Percentiles rank a stretch among this genome's conserved stretches.
Conservation (phyloP, 805 yeast genomes). For the Hanseniaspora hatyaiensis region DNA sequence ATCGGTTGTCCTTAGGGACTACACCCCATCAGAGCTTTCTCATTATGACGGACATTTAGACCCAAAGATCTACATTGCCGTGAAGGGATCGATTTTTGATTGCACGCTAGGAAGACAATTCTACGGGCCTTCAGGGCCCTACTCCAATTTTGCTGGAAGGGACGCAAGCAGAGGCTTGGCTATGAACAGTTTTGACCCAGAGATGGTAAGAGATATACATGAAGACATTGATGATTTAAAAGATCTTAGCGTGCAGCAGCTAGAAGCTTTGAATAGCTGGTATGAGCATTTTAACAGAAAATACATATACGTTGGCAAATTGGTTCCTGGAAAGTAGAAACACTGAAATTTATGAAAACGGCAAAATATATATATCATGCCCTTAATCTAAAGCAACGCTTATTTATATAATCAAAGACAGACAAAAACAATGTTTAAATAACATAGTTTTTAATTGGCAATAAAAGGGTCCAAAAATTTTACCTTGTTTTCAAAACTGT, state of each 20-base stretch:
- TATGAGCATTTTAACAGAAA: conserved; percentile 68
- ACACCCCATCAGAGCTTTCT: conserved; percentile 63
- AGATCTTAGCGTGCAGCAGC: conserved; percentile 51
- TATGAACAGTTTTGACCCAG: conserved; percentile 66
- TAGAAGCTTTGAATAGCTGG: conserved; percentile 70
- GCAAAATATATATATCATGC: not conserved
- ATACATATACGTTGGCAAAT: conserved; percentile 68
- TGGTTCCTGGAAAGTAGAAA: conserved; percentile 35
- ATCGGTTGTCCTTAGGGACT: conserved; percentile 37
- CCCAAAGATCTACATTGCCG: conserved; percentile 70
- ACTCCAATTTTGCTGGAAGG: conserved; percentile 86
- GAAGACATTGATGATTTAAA: conserved; percentile 64
- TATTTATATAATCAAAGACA: conserved; percentile 5
- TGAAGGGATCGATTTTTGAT: conserved; percentile 78
- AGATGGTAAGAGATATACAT: conserved; percentile 53
- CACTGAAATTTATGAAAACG: not conserved
- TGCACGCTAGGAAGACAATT: conserved; percentile 68
- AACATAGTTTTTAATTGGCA: too few species aligned
- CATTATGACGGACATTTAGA: conserved; percentile 74
- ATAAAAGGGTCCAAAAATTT: too few species aligned
- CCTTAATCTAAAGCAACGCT: not conserved
- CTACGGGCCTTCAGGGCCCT: conserved; percentile 94
- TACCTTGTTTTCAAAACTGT: too few species aligned
- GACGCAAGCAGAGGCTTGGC: conserved; percentile 93
- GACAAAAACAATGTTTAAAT: too few species aligned